A percentile compares a stretch with the other conserved stretches of the same genome.
phyloP scores from a whole-genome alignment of 225 moss, liverwort and hornwort genomes.

The Ulota crispa region DNA sequence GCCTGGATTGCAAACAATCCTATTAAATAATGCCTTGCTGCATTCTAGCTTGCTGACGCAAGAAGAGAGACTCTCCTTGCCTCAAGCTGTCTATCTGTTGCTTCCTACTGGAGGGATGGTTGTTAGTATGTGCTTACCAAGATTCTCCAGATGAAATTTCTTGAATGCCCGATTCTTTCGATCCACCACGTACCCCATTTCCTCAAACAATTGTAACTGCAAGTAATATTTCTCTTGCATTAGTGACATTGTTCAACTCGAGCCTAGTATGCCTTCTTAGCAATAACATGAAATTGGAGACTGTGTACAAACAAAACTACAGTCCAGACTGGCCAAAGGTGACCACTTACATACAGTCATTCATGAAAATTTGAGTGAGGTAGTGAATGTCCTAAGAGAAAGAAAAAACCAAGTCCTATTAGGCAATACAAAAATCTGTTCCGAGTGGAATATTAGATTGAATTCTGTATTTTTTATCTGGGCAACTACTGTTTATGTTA shows the following conservation, averaged over 20 bases:
- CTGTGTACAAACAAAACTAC: neutral
- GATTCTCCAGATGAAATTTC: conserved; percentile 60
- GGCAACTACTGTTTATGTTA: neutral
- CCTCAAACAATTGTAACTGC: conserved; percentile 59
- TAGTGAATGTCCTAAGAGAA: neutral
- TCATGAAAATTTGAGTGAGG: neutral
- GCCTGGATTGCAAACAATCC: conserved; percentile 69
- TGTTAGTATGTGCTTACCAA: conserved; percentile 39
- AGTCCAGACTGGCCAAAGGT: neutral
- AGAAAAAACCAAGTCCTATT: neutral
- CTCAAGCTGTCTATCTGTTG: conserved; percentile 3
- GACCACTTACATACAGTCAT: neutral
- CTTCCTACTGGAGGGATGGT: conserved; percentile 16
- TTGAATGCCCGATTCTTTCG: conserved; percentile 42
- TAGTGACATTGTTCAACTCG: conserved; percentile 1
- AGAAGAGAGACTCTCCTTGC: conserved; percentile 31
- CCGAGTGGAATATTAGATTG: neutral
- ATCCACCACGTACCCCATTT: conserved; percentile 58
- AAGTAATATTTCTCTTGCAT: conserved; percentile 18
- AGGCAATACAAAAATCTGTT: neutral
- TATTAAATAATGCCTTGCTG: conserved; percentile 54
- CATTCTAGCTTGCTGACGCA: conserved; percentile 40
- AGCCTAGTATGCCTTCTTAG: neutral
- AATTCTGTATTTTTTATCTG: neutral
- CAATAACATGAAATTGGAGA: conserved; percentile 11